A percentile compares a stretch with the other conserved stretches of the same genome.
These are phyloP conservation scores for Tetrapisispora fleetii DNA, from an alignment of 805 yeast species.

Conservation along the genomic window DNA sequence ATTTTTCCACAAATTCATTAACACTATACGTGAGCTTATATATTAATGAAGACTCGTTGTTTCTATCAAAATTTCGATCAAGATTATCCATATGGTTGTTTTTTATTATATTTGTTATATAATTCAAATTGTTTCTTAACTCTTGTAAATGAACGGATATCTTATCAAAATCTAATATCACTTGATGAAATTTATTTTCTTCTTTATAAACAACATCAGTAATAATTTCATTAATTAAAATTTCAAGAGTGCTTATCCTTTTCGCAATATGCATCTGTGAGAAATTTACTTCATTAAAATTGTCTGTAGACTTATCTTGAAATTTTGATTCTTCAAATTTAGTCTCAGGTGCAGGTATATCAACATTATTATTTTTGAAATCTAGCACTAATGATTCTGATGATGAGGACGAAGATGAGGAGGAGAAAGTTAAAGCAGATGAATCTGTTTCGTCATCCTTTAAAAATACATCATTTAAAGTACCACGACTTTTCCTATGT, in stretches of 20 bases:
- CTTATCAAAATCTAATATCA: constrained; percentile 19
- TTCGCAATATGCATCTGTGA: constrained; percentile 17
- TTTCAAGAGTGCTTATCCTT: constrained; percentile 18
- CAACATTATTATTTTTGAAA: neutral
- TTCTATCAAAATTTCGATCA: constrained; percentile 20
- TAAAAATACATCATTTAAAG: neutral
- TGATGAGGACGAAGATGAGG: constrained; percentile 5
- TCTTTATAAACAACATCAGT: constrained; percentile 17
- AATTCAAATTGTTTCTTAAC: constrained; percentile 18
- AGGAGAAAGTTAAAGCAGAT: neutral
- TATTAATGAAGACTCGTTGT: constrained; percentile 22
- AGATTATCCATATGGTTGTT: constrained; percentile 23
- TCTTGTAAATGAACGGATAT: constrained; percentile 18
- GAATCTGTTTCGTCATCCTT: neutral
- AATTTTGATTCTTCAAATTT: neutral
- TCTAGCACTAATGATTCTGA: constrained; percentile 2
- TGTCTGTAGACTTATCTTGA: neutral
- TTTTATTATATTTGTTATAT: constrained; percentile 23
- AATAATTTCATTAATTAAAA: constrained; percentile 13
- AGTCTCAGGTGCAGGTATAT: neutral
- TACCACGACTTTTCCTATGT: too few relatives aligned
- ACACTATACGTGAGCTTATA: constrained; percentile 9
- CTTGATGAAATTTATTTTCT: constrained; percentile 23
- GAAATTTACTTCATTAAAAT: constrained; percentile 14
- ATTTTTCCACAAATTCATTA: constrained; percentile 11